Evolutionary conservation across 225 moss, liverwort and hornwort genomes (phyloP).

Genomic region (Thuidium tamariscinum): DNA sequence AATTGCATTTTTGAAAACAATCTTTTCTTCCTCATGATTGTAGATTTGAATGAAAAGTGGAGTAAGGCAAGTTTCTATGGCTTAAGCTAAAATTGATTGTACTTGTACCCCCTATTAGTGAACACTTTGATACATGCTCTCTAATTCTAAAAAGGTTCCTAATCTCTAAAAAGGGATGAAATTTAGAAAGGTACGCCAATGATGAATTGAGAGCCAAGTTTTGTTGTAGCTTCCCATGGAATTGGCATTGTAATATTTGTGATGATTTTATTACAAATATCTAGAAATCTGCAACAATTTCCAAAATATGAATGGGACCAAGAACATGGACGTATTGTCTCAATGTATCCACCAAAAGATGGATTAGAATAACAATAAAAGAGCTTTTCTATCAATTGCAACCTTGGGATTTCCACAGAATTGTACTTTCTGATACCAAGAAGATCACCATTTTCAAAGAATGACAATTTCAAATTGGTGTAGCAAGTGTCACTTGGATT

Average conservation of each 20-base stretch:
- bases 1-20: neutral
- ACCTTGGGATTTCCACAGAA: neutral
- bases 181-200: neutral
- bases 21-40: accelerated
- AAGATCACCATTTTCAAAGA: accelerated
- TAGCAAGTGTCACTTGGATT: neutral
- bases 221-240: neutral
- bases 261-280: neutral
- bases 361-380: neutral
- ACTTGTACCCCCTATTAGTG: accelerated
- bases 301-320: neutral
- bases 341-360: neutral
- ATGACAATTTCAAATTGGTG: neutral
- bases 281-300: neutral
- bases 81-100: neutral
- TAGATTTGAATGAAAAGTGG: neutral
- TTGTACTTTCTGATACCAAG: neutral
- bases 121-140: accelerated
- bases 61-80: accelerated
- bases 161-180: neutral
- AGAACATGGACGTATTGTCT: neutral
- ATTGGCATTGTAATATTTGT: neutral
- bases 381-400: neutral
- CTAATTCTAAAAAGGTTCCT: accelerated
- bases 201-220: neutral